Evolutionary conservation across 2,329 filamentous ascomycete genomes (phyloP), one percentile per base, ranked within the genome.

Genomic region (Neoascochyta sp.): DNA sequence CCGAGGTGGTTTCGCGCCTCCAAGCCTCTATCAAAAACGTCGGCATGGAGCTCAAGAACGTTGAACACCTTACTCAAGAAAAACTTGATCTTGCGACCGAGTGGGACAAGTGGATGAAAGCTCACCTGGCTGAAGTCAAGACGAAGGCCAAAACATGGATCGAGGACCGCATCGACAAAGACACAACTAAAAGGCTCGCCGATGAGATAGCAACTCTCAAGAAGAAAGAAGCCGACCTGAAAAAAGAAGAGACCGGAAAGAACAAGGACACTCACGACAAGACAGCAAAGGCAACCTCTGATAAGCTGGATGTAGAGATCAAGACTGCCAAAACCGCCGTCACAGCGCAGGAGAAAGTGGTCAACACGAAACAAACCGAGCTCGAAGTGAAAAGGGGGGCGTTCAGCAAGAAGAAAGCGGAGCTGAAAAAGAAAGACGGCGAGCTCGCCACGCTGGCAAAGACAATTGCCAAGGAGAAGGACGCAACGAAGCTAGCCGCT

Each of bases 21-120:
- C 4, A 24, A 19, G 20, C 27, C 16, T 18, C 21, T 14, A 24
- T 30, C 2, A 30, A 30, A 11, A 23, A 30, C 11, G 21, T 30
- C 9, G 27, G 27, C 16, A 24, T 10, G 11, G 27, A 30, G 16
- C 15, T 30, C 2, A n/a, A 24, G 5, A 29, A 29, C 14, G 14
- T 29, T 11, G 27, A 23, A 16, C 20, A 22, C 10, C 27, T 29
- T 11, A 29, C 27, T 8, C 16, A n/a, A 16, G 19, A 29, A 21
- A 29, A 23, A 7, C 4, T 29, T 6, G 27, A 29, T 8, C 20
- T 29, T 17, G 4, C 27, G 5, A 17, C 7, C 7, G 9, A n/a
- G 8, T 29, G 27, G 27, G 10, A 16, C n/a, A n/a, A n/a, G n/a
- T n/a, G n/a, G n/a, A n/a, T n/a, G n/a, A n/a, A n/a, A n/a, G n/a